phyloP scores from a whole-genome alignment of 1,284 basidiomycete species.

The Paramarasmius palmivorus region DNA sequence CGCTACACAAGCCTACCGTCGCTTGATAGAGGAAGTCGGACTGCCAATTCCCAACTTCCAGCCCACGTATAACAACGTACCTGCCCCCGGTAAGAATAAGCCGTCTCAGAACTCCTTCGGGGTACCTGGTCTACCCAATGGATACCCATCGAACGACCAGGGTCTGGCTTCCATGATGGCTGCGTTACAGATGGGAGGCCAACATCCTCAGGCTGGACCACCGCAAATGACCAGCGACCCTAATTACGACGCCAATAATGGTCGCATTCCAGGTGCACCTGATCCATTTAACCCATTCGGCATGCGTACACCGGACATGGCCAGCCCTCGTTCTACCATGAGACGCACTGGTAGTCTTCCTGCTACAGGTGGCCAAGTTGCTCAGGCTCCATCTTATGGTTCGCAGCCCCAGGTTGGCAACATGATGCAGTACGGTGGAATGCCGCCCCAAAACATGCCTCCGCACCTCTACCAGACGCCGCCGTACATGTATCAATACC shows the following conservation, averaged over 20 bases:
- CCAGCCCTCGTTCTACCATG: slow-evolving; percentile 46
- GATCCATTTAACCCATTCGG: slow-evolving; percentile 80
- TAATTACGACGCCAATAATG: slow-evolving; percentile 41
- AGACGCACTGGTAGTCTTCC: slow-evolving; percentile 53
- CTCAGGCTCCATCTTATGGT: slow-evolving; percentile 54
- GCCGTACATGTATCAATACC: slow-evolving; percentile 81
- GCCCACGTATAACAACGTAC: slow-evolving; percentile 69
- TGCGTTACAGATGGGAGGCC: slow-evolving; percentile 82
- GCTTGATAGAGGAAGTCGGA: slow-evolving; percentile 92
- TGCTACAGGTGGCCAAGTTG: slow-evolving; percentile 34
- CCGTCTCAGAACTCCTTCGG: slow-evolving; percentile 58
- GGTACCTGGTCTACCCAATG: slow-evolving; percentile 72
- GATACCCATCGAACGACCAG: slow-evolving; percentile 79
- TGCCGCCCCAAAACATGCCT: slow-evolving; percentile 61
- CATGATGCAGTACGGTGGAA: slow-evolving; percentile 66
- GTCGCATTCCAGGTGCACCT: slow-evolving; percentile 48
- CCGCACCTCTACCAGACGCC: slow-evolving; percentile 68
- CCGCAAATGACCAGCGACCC: slow-evolving; percentile 74
- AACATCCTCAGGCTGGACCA: slow-evolving; percentile 78
- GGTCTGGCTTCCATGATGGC: slow-evolving; percentile 88
- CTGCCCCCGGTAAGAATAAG: slow-evolving; percentile 65
- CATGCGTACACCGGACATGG: slow-evolving; percentile 60
- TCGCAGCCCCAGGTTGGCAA: slow-evolving; percentile 60
- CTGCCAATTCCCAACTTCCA: slow-evolving; percentile 86
- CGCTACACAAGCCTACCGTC: slow-evolving; percentile 89